phyloP scores from a whole-genome alignment of 2,329 filamentous ascomycete genomes.

The Teratosphaeria viscida region DNA sequence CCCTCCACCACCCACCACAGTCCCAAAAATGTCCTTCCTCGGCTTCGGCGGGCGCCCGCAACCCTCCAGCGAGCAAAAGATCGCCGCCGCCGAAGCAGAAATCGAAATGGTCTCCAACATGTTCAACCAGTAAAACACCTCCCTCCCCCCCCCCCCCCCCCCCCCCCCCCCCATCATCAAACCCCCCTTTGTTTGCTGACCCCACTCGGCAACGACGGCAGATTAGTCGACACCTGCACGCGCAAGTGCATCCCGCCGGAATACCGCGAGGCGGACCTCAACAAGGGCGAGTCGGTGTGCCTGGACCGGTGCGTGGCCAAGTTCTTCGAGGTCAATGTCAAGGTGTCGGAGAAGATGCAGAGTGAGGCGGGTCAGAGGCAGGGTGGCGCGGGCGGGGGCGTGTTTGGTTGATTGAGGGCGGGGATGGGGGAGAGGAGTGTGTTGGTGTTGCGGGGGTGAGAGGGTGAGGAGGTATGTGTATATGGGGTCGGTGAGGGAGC shows the following conservation, averaged over 20 bases:
- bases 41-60: conserved; percentile 63
- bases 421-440: background rate
- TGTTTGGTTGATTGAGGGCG: conserved; percentile 14
- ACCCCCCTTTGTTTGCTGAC: background rate
- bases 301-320: conserved; percentile 94
- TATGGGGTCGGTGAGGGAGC: background rate
- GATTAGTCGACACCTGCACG: conserved; percentile 74
- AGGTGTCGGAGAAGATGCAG: conserved; percentile 95
- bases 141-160: background rate
- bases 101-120: conserved; percentile 97
- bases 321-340: conserved; percentile 98
- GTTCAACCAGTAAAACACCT: conserved; percentile 71
- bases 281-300: conserved; percentile 98
- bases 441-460: background rate
- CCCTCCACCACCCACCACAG: background rate
- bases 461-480: background rate
- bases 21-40: conserved; percentile 57
- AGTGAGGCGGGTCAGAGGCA: conserved; percentile 63
- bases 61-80: conserved; percentile 92
- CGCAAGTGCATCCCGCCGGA: conserved; percentile 86
- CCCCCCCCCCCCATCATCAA: background rate
- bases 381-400: conserved; percentile 40
- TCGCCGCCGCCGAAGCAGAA: conserved; percentile 90
- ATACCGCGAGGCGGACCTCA: conserved; percentile 92
- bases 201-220: conserved; percentile 6